Evolutionary conservation across 768 basidiomycete genomes (phyloP), one percentile per base, ranked within the genome.

Genomic region (Mycena epipterygia): DNA sequence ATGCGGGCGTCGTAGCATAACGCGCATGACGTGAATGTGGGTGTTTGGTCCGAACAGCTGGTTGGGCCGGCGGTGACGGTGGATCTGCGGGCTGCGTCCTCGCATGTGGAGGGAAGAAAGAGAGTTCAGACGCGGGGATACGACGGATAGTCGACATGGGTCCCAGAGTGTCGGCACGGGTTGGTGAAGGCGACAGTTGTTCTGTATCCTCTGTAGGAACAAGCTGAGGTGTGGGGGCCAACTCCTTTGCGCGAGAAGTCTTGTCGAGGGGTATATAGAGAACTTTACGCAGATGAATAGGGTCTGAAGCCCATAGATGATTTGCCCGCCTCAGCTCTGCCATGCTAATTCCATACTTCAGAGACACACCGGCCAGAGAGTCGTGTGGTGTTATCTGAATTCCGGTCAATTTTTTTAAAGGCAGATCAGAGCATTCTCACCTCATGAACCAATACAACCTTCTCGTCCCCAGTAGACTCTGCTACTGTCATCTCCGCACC

Each of bases 301-400:
- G 88, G 78, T 99, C 98, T 9, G 94, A 93, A 8, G 95, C 80
- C 98, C 98, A 99, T 11, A 99, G 84, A 73, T 96, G 95, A 80
- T 99, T 99, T 55, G 91, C 91, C 74, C 91, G 87, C 55, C 97
- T 91, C 16, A 99, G 87, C 17, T 93, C 91, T 30, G 94, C 88
- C 61, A 98, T 84, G 21, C 91, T 88, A 62, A 97, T 92, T 2
- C 95, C 95, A 79, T 98, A 98, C 75, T 91, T 95, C 56, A 99
- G 84, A 0, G 97, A 91, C 16, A 99, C 91, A 30, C 95, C 93
- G 19, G 95, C 89, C 33, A 98, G 83, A 13, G 97, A 93, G 78
- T 99, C 97, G 19, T 84, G 87, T 2, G 89, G 83, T 59, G 85
- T 81, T 44, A 98, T 85, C 97, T 94, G 75, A 21, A 56, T 48